Conservation (phyloP, 768 basidiomycete genomes). For the Megacollybia marginata region DNA sequence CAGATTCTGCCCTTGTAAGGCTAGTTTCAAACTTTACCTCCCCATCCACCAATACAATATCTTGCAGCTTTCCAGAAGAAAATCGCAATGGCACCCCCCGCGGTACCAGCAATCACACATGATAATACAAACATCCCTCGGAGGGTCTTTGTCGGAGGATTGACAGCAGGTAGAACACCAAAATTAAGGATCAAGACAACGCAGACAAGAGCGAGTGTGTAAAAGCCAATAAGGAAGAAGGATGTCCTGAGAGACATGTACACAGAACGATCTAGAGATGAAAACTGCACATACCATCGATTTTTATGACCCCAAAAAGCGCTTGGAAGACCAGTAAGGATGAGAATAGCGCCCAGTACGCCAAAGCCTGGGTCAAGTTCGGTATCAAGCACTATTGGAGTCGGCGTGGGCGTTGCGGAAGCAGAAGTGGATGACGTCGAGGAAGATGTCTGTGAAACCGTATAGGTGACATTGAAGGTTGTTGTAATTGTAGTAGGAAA, state of each 20-base stretch:
- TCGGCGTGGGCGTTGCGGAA: slow-evolving; percentile 33
- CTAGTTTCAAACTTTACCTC: slow-evolving; percentile 8
- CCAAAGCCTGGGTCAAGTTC: slow-evolving; percentile 83
- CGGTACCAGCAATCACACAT: slow-evolving; percentile 69
- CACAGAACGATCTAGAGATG: slow-evolving; percentile 9
- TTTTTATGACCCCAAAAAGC: slow-evolving; percentile 95
- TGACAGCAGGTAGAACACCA: slow-evolving; percentile 78
- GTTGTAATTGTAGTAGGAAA: slow-evolving; percentile 53
- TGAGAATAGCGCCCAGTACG: slow-evolving; percentile 81
- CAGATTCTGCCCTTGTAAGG: slow-evolving; percentile 1
- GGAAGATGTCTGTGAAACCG: slow-evolving; percentile 38
- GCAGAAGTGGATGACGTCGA: slow-evolving; percentile 29
- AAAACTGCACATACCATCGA: slow-evolving; percentile 58
- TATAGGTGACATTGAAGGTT: slow-evolving; percentile 54
- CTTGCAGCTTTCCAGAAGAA: slow-evolving; percentile 91
- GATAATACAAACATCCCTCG: slow-evolving; percentile 90
- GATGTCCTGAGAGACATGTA: slow-evolving; percentile 56
- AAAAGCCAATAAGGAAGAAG: slow-evolving; percentile 90
- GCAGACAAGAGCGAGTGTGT: slow-evolving; percentile 79
- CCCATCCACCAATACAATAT: slow-evolving; percentile 58
- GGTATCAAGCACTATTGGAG: slow-evolving; percentile 47
- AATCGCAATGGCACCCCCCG: slow-evolving; percentile 79
- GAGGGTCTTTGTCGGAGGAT: slow-evolving; percentile 69
- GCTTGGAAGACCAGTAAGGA: slow-evolving; percentile 83
- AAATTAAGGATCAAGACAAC: slow-evolving; percentile 83